Conservation (phyloP, 1,284 basidiomycete genomes). For the Trichosporon sp. region DNA sequence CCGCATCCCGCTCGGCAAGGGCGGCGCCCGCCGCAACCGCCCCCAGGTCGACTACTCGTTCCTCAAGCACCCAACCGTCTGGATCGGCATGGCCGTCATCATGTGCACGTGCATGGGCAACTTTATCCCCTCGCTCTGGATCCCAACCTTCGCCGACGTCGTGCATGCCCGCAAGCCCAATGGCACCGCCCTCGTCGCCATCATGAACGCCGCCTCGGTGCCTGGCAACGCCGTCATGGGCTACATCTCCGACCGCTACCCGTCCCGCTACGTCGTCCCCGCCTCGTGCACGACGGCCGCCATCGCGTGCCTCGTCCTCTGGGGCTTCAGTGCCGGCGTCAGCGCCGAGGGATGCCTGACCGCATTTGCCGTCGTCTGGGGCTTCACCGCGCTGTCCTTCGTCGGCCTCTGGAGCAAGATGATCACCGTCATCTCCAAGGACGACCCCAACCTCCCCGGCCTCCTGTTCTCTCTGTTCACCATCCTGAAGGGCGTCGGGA, state of each 20-base stretch:
- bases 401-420: constrained; percentile 39
- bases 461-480: constrained; percentile 44
- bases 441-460: constrained; percentile 39
- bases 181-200: constrained; percentile 43
- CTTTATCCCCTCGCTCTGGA: constrained; percentile 46
- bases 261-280: constrained; percentile 34
- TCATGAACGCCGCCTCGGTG: constrained; percentile 48
- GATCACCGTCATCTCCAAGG: constrained; percentile 36
- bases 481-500: constrained; percentile 44
- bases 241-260: constrained; percentile 41
- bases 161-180: constrained; percentile 33
- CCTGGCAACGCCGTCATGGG: constrained; percentile 43
- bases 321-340: constrained; percentile 42
- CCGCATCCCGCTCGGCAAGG: constrained; percentile 36
- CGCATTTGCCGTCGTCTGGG: constrained; percentile 36
- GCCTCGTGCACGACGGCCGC: constrained; percentile 39
- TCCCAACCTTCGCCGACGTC: constrained; percentile 45
- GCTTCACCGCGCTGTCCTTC: constrained; percentile 33
- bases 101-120: constrained; percentile 44
- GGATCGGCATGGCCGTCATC: constrained; percentile 38
- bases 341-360: constrained; percentile 27
- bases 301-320: constrained; percentile 42
- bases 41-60: constrained; percentile 29
- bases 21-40: neutral
- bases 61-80: constrained; percentile 28